Evolutionary conservation across 176 grass and related monocot genomes (phyloP).

Genomic region (Miscanthus lutarioriparius): DNA sequence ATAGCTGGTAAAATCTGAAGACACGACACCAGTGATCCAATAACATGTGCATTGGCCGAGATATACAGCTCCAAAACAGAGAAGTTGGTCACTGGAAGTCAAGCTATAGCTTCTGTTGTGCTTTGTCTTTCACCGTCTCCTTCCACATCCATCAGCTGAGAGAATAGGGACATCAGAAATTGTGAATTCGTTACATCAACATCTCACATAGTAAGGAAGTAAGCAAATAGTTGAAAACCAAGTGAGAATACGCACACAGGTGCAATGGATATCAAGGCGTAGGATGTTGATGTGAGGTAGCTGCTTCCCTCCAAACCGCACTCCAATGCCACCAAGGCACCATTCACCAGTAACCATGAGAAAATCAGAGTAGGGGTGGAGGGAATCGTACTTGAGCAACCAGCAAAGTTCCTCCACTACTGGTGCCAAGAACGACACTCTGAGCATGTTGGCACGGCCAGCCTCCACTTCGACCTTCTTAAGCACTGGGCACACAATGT

Average conservation of each 20-base stretch:
- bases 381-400: background rate
- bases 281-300: background rate
- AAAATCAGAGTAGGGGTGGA: background rate
- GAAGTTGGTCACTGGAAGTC: background rate
- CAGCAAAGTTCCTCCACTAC: background rate
- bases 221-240: background rate
- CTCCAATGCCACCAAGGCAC: background rate
- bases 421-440: background rate
- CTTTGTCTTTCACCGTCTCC: background rate
- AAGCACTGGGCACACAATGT: background rate
- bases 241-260: background rate
- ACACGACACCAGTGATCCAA: background rate
- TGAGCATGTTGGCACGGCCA: background rate
- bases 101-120: background rate
- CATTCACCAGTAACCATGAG: background rate
- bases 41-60: background rate
- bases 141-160: background rate
- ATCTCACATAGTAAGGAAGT: background rate
- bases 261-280: background rate
- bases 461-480: background rate
- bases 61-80: background rate
- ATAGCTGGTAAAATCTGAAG: background rate
- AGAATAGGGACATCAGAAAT: background rate
- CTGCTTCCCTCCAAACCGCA: background rate
- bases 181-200: background rate